Evolutionary conservation across 2,329 filamentous ascomycete species (phyloP).

Genomic region (Simplicillium sp.): DNA sequence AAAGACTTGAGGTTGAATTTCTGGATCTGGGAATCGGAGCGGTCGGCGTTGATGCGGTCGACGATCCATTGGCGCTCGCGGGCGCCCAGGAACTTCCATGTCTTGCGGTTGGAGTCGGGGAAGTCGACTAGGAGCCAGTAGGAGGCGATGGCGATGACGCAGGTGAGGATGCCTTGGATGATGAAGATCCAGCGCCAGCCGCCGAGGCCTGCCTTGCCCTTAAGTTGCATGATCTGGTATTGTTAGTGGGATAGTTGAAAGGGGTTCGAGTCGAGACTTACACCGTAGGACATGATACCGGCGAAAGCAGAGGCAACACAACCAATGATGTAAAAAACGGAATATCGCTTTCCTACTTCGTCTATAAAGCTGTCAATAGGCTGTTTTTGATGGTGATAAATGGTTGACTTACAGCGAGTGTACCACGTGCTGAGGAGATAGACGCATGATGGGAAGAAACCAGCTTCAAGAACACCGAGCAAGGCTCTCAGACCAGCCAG

Average conservation of each 20-base stretch:
- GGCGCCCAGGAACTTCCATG: slow-evolving; percentile 42
- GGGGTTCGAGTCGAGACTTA: slow-evolving; percentile 22
- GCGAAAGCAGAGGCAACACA: slow-evolving; percentile 56
- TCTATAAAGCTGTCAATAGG: slow-evolving; percentile 24
- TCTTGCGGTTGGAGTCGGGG: slow-evolving; percentile 43
- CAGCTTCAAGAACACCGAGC: slow-evolving; percentile 57
- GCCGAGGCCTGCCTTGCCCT: slow-evolving; percentile 40
- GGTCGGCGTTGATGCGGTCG: slow-evolving; percentile 44
- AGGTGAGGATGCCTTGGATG: slow-evolving; percentile 44
- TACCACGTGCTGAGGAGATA: slow-evolving; percentile 70
- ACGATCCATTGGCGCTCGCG: slow-evolving; percentile 45
- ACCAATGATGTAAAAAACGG: slow-evolving; percentile 60
- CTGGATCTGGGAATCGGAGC: slow-evolving; percentile 45
- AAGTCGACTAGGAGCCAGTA: slow-evolving; percentile 57
- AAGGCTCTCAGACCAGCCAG: slow-evolving; percentile 47
- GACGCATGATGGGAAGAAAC: slow-evolving; percentile 62
- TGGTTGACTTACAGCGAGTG: slow-evolving; percentile 42
- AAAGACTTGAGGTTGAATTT: slow-evolving; percentile 40
- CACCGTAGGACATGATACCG: slow-evolving; percentile 60
- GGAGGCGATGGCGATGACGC: slow-evolving; percentile 34
- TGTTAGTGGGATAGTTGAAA: slow-evolving; percentile 4
- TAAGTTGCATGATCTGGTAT: slow-evolving; percentile 48
- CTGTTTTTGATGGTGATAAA: background rate
- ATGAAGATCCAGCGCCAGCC: slow-evolving; percentile 64
- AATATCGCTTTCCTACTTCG: slow-evolving; percentile 62